These are phyloP conservation scores for Hypomontagnella monticulosa DNA, from an alignment of 495 filamentous ascomycete species.

Conservation along the genomic window DNA sequence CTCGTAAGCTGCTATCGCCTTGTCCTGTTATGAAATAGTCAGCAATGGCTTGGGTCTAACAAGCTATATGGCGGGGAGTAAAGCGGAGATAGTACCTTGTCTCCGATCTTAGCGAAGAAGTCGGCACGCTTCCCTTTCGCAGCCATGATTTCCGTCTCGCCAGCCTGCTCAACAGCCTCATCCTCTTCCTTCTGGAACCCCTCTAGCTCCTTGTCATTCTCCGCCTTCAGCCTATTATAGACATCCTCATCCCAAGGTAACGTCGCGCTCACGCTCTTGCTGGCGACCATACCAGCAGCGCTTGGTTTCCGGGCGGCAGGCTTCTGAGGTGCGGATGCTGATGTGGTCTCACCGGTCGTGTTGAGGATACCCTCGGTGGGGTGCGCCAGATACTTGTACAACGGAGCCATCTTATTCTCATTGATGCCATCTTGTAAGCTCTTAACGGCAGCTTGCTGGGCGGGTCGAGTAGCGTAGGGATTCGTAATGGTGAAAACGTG, in stretches of 20 bases:
- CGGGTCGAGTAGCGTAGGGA: constrained; percentile 72
- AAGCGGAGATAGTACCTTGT: constrained; percentile 73
- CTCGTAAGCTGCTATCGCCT: constrained; percentile 91
- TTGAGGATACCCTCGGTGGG: constrained; percentile 93
- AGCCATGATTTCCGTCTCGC: constrained; percentile 92
- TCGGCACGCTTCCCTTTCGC: constrained; percentile 94
- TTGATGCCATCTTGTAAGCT: constrained; percentile 90
- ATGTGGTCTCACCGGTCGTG: constrained; percentile 72
- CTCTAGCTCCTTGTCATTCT: constrained; percentile 91
- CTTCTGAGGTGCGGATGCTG: constrained; percentile 61
- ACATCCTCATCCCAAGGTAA: constrained; percentile 90
- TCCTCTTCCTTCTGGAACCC: constrained; percentile 95
- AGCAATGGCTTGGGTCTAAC: too few relatives aligned
- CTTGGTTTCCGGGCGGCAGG: constrained; percentile 64
- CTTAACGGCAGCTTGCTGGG: constrained; percentile 79
- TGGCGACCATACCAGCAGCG: constrained; percentile 77
- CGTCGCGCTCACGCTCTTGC: constrained; percentile 68
- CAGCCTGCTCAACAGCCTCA: constrained; percentile 91
- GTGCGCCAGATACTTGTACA: constrained; percentile 95
- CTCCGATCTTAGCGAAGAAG: constrained; percentile 91
- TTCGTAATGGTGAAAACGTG: constrained; percentile 98
- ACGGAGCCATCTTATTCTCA: constrained; percentile 95
- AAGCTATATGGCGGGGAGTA: not conserved
- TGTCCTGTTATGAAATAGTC: constrained; percentile 68
- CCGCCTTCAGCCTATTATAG: constrained; percentile 84